phyloP scores from a whole-genome alignment of 2,329 filamentous ascomycete species.

The Xylaria sp. region DNA sequence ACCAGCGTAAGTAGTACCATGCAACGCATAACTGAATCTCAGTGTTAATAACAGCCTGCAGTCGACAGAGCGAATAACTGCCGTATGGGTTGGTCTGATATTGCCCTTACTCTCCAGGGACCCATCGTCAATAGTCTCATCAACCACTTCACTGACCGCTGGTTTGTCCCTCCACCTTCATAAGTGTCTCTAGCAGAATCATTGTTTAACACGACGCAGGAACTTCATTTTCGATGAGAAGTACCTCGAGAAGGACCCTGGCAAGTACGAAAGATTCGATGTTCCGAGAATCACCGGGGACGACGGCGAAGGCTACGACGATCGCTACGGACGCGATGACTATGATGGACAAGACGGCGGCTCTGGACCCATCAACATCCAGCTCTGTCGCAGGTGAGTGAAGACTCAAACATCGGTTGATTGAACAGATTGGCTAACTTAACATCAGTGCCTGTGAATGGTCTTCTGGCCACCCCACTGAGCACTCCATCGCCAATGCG shows the following conservation, averaged over 20 bases:
- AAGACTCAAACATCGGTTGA: neutral
- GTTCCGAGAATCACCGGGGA: conserved; percentile 38
- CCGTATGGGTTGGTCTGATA: conserved; percentile 90
- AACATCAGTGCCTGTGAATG: conserved; percentile 39
- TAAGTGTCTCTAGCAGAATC: neutral
- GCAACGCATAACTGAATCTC: neutral
- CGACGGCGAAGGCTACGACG: conserved; percentile 39
- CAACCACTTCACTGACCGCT: conserved; percentile 76
- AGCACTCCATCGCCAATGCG: conserved; percentile 81
- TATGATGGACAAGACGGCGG: conserved; percentile 18
- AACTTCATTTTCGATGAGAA: conserved; percentile 86
- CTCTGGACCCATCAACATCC: conserved; percentile 34
- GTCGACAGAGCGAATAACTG: conserved; percentile 73
- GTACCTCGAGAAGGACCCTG: conserved; percentile 52
- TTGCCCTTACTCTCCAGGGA: conserved; percentile 70
- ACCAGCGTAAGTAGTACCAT: conserved; percentile 54
- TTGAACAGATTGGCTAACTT: conserved; percentile 2
- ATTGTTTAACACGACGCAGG: conserved; percentile 33
- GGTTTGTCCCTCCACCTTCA: conserved; percentile 42
- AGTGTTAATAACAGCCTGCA: conserved; percentile 23
- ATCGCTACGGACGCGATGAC: conserved; percentile 33
- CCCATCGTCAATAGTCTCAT: conserved; percentile 69
- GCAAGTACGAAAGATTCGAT: conserved; percentile 42
- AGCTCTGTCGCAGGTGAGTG: conserved; percentile 46
- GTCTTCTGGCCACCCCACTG: conserved; percentile 47